These are phyloP conservation scores for Aspergillus cejpii DNA, from an alignment of 2,329 filamentous ascomycete genomes.

Conservation along the genomic window DNA sequence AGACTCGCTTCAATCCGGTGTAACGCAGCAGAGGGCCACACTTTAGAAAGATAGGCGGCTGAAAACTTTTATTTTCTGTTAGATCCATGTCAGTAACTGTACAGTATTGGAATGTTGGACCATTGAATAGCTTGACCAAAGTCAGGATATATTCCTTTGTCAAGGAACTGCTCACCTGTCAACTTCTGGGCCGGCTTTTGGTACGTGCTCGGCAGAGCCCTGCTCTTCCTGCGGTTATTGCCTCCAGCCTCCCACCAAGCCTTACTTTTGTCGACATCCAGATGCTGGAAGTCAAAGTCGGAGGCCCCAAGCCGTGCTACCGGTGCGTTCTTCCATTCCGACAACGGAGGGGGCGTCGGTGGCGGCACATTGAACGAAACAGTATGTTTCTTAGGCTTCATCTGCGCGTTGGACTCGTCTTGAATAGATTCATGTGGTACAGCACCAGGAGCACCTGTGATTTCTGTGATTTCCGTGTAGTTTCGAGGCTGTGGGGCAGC, in stretches of 20 bases:
- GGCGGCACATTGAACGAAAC: conserved; percentile 45
- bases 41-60: conserved; percentile 74
- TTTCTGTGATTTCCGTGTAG: neutral
- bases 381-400: conserved; percentile 35
- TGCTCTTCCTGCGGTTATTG: conserved; percentile 43
- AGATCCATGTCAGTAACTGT: conserved; percentile 36
- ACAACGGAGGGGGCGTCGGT: conserved; percentile 41
- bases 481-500: neutral
- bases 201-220: conserved; percentile 36
- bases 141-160: neutral
- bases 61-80: conserved; percentile 58
- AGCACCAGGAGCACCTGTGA: neutral
- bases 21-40: conserved; percentile 88
- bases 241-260: conserved; percentile 70
- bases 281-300: conserved; percentile 54
- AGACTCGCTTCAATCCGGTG: conserved; percentile 65
- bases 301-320: conserved; percentile 54
- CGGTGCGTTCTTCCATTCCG: conserved; percentile 64
- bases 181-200: conserved; percentile 30
- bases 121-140: neutral
- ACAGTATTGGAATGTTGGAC: neutral
- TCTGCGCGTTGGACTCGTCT: conserved; percentile 18
- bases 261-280: conserved; percentile 46
- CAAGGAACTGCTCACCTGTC: conserved; percentile 21
- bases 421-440: conserved; percentile 2